These are phyloP conservation scores for Wilcoxina mikolae DNA, from an alignment of 495 filamentous ascomycete species.

Conservation along the genomic window DNA sequence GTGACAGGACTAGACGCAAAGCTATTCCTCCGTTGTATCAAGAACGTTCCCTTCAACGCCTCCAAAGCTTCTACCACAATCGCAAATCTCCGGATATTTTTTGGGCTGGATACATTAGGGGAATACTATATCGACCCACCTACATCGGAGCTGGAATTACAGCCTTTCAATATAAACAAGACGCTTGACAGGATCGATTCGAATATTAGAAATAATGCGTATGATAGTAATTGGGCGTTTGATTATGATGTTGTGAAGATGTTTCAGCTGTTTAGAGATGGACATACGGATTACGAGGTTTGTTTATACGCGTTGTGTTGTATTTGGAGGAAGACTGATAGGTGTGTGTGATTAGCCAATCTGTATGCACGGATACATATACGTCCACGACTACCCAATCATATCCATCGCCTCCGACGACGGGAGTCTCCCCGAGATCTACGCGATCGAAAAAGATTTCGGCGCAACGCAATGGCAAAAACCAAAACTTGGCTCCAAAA, in stretches of 20 bases:
- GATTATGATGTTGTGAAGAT: conserved; percentile 14
- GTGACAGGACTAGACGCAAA: conserved; percentile 6
- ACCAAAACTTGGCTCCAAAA: conserved; percentile 5
- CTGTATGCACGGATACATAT: conserved; percentile 15
- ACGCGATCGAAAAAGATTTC: conserved; percentile 13
- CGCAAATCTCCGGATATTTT: conserved; percentile 6
- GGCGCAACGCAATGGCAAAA: conserved; percentile 5
- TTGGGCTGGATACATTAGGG: conserved; percentile 8
- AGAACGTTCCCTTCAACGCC: conserved; percentile 10
- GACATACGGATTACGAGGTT: conserved; percentile 15
- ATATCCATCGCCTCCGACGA: conserved; percentile 8
- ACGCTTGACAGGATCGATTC: conserved; percentile 14
- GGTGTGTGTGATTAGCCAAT: conserved; percentile 1
- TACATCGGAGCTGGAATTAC: conserved; percentile 9
- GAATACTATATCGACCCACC: conserved; percentile 12
- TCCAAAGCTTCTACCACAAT: conserved; percentile 8
- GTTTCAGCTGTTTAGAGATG: conserved; percentile 16
- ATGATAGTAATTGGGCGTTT: conserved; percentile 17
- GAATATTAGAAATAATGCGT: conserved; percentile 5
- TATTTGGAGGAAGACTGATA: not conserved
- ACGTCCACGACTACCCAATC: conserved; percentile 14
- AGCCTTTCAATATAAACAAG: conserved; percentile 13
- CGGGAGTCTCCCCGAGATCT: conserved; percentile 10
- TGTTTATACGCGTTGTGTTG: not conserved
- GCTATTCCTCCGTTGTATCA: conserved; percentile 9